Evolutionary conservation across 371 early-diverging fungal genomes (phyloP), one percentile per base, ranked within the genome.

Genomic region (Syncephalis fuscata): DNA sequence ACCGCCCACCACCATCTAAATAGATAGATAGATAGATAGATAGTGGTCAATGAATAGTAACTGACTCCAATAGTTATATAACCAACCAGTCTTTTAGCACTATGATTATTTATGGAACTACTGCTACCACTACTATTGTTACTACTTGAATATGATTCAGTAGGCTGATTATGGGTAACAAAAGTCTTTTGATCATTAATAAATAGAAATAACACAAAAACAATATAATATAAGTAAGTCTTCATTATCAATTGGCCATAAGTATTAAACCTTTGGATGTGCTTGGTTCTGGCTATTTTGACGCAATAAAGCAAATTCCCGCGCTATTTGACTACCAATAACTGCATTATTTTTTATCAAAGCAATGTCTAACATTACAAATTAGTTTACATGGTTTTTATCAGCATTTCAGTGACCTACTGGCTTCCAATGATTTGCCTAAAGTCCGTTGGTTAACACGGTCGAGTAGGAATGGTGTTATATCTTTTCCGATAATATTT

Each of bases 281-380:
- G 32, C 21, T 25, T 26, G 4, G 38, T 42, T 36, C 38, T 3
- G 39, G 17, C 2, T 51, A 45, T 21, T 21, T 50, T 32, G 48
- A 37, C 57, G 48, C 46, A 71, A 39, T 1, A 37, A 37, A 0
- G 73, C 64, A 20, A 78, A 53, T 23, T 64, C 62, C 5, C 54
- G 62, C 0, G 92, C 89, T 48, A 94, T 85, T 46, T 68, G 67
- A 36, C 77, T 76, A 11, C 89, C 94, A 19, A 90, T 67, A 11
- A 54, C 56, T 0, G 91, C 95, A 61, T 93, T 92, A 59, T 93
- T 89, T 59, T 86, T 85, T 20, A 93, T 76, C 7, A 94, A 63
- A 0, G 85, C 85, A 56, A 92, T 84, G 59, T 93, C 81, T 82
- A 38, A 20, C 17, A 45, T 20, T 14, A 54, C 7, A 45, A 26